Evolutionary conservation across 352 stramenopile genomes (phyloP), one percentile per base, ranked within the genome.

Genomic region (Pythium aquatile): DNA sequence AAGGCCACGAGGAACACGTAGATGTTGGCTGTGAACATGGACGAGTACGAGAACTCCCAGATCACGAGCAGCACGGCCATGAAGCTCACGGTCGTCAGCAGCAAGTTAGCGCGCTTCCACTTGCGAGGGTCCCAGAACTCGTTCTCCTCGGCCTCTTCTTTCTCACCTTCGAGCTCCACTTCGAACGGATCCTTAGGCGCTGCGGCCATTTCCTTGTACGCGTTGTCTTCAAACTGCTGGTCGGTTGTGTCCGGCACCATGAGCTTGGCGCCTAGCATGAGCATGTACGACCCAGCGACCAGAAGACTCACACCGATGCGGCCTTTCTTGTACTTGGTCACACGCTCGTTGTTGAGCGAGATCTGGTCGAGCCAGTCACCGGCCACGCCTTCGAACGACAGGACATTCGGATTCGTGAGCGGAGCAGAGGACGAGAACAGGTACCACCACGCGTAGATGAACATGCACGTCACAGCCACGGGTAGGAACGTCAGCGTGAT

Each of bases 11-110:
- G 80, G 52, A 96, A 97, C 24, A 73, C 69, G 69, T 98, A 98
- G 57, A 98, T 96, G 60, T 98, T 89, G 40, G 79, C 74, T 9
- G 90, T 93, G 62, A 99, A 99, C 20, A 72, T 66, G 17, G 83
- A 62, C 28, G 94, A 99, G 79, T 99, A 99, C 9, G 91, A 98
- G 65, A 99, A 98, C 71, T 99, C 97, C 80, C 92, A 98, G n/a
- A 98, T 77, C 42, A 96, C 76, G n/a, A 99, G 76, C 55, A 98
- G 75, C 16, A 88, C 61, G 32, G 76, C 74, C 77, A 98, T 86
- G 61, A 98, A 86, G 17, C 65, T 75, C n/a, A 98, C 61, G 1
- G 86, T 89, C 10, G 79, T 77, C 32, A 96, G 78, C 37, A 98
- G 56, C n/a, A 98, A 85, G 61, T 98, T 97, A 37, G 81, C 79